Evolutionary conservation across 805 yeast species (phyloP).

Genomic region (Yarrowia deformans): DNA sequence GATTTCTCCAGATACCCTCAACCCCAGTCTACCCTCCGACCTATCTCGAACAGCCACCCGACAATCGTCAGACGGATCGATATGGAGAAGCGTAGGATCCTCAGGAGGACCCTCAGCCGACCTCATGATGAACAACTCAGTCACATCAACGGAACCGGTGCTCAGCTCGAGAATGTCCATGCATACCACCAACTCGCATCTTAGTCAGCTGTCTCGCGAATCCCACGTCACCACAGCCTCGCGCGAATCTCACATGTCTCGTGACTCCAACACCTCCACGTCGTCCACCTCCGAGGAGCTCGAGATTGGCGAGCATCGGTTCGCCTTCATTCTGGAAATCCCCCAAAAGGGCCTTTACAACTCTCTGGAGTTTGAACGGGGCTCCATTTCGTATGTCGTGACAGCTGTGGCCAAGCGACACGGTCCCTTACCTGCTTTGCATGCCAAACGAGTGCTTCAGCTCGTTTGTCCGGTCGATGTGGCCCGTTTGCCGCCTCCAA

Average conservation of each 20-base stretch:
- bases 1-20: no score
- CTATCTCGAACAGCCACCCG: not conserved
- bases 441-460: slow-evolving; percentile 64
- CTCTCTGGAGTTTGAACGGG: slow-evolving; percentile 81
- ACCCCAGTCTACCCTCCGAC: not conserved
- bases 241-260: not conserved
- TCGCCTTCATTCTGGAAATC: slow-evolving; percentile 84
- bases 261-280: slow-evolving; percentile 2
- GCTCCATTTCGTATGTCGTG: slow-evolving; percentile 74
- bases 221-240: slow-evolving; percentile 3
- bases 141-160: not conserved
- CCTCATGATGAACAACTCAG: not conserved
- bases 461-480: slow-evolving; percentile 80
- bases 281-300: slow-evolving; percentile 14
- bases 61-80: slow-evolving; percentile 9
- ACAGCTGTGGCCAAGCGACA: slow-evolving; percentile 54
- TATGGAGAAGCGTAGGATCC: slow-evolving; percentile 3
- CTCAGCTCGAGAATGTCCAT: slow-evolving; percentile 20
- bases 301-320: slow-evolving; percentile 74
- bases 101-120: not conserved
- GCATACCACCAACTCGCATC: slow-evolving; percentile 22
- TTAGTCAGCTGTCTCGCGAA: not conserved
- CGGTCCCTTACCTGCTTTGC: slow-evolving; percentile 42
- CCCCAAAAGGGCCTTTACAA: slow-evolving; percentile 77
- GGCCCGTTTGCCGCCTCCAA: slow-evolving; percentile 67